phyloP scores from a whole-genome alignment of 129 eudicot species.

The Centrapalus pauciflorus region DNA sequence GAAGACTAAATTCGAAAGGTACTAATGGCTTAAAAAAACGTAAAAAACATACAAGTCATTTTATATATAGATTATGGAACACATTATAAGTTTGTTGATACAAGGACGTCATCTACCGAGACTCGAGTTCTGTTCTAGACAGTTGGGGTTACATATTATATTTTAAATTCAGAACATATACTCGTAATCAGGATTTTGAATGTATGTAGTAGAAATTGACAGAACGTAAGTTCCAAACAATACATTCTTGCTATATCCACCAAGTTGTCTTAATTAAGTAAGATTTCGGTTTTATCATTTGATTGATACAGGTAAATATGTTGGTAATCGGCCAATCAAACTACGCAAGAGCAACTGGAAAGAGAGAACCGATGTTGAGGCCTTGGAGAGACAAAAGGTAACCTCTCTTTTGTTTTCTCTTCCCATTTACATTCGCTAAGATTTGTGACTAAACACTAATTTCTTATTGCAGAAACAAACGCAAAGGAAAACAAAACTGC shows the following conservation, averaged over 20 bases:
- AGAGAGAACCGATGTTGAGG: slow-evolving; percentile 86
- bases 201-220: too few relatives aligned
- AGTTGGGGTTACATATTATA: too few relatives aligned
- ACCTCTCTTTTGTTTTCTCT: not conserved
- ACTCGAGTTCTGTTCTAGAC: too few relatives aligned
- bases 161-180: too few relatives aligned
- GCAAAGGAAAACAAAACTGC: slow-evolving; percentile 59
- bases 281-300: too few relatives aligned
- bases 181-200: too few relatives aligned
- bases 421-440: not conserved
- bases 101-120: too few relatives aligned
- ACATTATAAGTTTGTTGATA: too few relatives aligned
- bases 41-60: too few relatives aligned
- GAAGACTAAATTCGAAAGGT: not conserved
- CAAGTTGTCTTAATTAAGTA: not conserved
- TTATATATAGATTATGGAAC: too few relatives aligned
- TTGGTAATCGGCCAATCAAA: slow-evolving; percentile 94
- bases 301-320: slow-evolving; percentile 83
- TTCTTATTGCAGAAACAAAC: slow-evolving; percentile 54
- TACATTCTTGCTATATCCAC: not conserved
- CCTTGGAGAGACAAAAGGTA: slow-evolving; percentile 85
- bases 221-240: too few relatives aligned
- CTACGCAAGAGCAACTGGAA: slow-evolving; percentile 97
- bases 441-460: not conserved
- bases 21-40: too few relatives aligned